Conservation (phyloP, 192 early-diverging fungal genomes). For the Geosiphon pyriformis region DNA sequence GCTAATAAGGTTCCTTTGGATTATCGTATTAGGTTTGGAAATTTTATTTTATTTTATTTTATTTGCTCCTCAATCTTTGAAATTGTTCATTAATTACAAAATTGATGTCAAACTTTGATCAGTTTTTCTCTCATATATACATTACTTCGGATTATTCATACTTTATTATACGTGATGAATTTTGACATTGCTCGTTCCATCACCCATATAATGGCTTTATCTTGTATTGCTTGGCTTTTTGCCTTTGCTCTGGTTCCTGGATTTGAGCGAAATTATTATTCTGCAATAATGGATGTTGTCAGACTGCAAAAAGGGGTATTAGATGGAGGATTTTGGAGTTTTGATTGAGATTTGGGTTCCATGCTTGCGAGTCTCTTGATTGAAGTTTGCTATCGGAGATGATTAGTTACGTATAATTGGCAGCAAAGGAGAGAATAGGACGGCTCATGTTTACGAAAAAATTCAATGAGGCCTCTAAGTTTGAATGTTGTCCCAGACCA, state of each 20-base stretch:
- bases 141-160: conserved; percentile 15
- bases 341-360: conserved; percentile 24
- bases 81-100: no score
- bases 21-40: conserved; percentile 10
- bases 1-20: conserved; percentile 12
- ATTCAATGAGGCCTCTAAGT: no score
- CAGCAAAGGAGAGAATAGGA: no score
- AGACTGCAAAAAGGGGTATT: not conserved
- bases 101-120: no score
- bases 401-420: no score
- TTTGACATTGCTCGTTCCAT: conserved; percentile 19
- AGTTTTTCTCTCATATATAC: conserved; percentile 24
- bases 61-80: no score
- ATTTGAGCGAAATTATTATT: conserved; percentile 17
- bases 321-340: conserved; percentile 3
- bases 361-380: no score
- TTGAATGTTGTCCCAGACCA: no score
- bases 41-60: not conserved
- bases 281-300: conserved; percentile 8
- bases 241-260: conserved; percentile 17
- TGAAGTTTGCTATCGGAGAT: no score
- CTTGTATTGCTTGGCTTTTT: conserved; percentile 15
- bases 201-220: conserved; percentile 15
- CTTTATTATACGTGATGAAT: conserved; percentile 12
- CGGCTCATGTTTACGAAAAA: no score